Evolutionary conservation across 164 flowering plant species (phyloP).

Genomic region (Vitis cinerea): DNA sequence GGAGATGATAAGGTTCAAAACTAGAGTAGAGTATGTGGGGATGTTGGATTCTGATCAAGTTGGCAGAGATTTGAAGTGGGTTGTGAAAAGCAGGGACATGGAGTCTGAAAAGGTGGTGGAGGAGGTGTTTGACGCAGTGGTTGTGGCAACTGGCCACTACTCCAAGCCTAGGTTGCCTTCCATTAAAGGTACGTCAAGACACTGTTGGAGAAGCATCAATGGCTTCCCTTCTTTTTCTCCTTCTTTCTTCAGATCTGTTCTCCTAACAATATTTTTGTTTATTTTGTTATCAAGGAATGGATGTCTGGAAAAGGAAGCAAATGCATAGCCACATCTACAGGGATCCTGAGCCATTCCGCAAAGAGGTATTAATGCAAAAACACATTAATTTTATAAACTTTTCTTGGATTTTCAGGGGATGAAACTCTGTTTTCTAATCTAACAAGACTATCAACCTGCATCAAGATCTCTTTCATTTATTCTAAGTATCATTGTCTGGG

Average conservation of each 20-base stretch:
- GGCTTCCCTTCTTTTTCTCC: neutral
- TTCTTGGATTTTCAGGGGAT: no score
- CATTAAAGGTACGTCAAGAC: constrained; percentile 58
- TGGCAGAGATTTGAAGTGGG: constrained; percentile 61
- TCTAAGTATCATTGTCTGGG: no score
- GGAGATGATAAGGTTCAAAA: constrained; percentile 71
- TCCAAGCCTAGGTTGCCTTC: constrained; percentile 77
- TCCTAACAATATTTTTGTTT: neutral
- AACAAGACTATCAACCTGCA: no score
- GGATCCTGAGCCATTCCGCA: constrained; percentile 60
- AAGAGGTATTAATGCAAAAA: constrained; percentile 45
- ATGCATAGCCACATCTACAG: constrained; percentile 87
- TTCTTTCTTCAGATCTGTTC: neutral
- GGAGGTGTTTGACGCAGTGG: constrained; percentile 88
- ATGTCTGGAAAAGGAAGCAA: constrained; percentile 78
- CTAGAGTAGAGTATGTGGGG: constrained; percentile 72
- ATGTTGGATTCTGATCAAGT: constrained; percentile 42
- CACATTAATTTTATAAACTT: no score
- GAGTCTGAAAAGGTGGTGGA: constrained; percentile 39
- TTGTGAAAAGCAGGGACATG: constrained; percentile 52
- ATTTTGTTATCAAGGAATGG: constrained; percentile 56
- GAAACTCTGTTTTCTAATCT: no score
- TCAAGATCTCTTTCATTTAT: no score
- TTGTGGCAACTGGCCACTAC: constrained; percentile 89
- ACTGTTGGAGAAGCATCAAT: neutral